Evolutionary conservation across 2,329 filamentous ascomycete genomes (phyloP), one percentile per base, ranked within the genome.

Genomic region (Ambrosiella xylebori): DNA sequence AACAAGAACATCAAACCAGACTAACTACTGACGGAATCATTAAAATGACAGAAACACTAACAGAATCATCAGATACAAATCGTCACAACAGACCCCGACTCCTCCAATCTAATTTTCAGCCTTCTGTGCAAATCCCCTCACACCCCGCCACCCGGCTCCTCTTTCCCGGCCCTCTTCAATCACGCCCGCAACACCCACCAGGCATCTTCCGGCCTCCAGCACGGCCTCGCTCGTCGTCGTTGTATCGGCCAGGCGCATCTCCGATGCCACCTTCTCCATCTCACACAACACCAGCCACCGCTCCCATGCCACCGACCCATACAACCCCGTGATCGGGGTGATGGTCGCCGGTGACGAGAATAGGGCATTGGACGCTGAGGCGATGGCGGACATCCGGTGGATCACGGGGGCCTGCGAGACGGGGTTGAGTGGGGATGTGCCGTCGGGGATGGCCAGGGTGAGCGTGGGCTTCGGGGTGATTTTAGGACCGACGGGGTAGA

Each of bases 241-340:
- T 3, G 71, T 79, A 64, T 80, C 76, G 3, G 70, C 71, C 27
- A 81, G 73, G 9, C 78, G 69, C 61, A 77, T 69, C 66, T 88
- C 83, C 35, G 86, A 85, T 66, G 88, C 74, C 3, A 75, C 75
- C 69, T 79, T 93, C 74, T 96, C 90, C 71, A 84, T 79, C 72
- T 93, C 86, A 65, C 91, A 78, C 66, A 88, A 87, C 63, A 96
- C 73, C 69, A 97, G 79, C 93, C 93, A 98, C 68, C 88, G 86
- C 77, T 98, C 93, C 91, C 90, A 98, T 68, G 84, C 83, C 83
- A 89, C 93, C 35, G 85, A 84, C 3, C 88, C 93, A 0, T 91
- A 81, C 45, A 97, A 72, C 17, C 90, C 90, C 11, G 86, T 85
- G 63, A 95, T 75, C 64, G 79, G 82, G 1, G 87, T 86, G 12